These are phyloP conservation scores for Solidago caesia DNA, from an alignment of 129 eudicot genomes.

Conservation along the genomic window DNA sequence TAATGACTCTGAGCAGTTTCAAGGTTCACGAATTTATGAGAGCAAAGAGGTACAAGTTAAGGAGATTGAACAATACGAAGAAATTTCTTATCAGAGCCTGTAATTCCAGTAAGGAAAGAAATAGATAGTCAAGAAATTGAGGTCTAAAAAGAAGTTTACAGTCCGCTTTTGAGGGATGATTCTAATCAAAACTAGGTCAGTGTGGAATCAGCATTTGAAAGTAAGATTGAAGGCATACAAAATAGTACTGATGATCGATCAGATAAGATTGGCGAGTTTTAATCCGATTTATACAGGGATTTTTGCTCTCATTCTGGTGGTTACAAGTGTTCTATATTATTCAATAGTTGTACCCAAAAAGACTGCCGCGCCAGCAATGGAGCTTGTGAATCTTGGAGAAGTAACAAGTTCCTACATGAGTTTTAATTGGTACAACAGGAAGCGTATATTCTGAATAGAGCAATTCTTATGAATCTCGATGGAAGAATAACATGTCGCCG, in stretches of 20 bases:
- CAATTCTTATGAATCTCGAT: background rate
- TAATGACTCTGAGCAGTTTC: too few species aligned
- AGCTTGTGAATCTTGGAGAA: background rate
- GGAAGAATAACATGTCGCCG: background rate
- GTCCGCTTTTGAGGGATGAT: background rate
- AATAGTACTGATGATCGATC: background rate
- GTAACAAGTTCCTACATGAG: background rate
- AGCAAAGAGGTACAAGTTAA: background rate
- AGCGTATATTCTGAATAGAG: background rate
- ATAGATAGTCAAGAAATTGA: background rate
- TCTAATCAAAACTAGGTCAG: background rate
- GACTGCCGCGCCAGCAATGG: too few species aligned
- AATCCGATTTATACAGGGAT: slow-evolving; percentile 7
- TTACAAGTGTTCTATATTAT: slow-evolving; percentile 32
- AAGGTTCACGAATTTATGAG: background rate
- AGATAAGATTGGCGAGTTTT: background rate
- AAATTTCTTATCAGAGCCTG: background rate
- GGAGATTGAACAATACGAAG: background rate
- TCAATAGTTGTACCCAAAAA: slow-evolving; percentile 12
- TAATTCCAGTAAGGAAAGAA: slow-evolving; percentile 1
- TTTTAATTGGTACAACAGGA: slow-evolving; percentile 1
- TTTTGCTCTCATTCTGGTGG: slow-evolving; percentile 20
- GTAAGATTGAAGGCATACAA: background rate
- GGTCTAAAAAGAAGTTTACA: background rate
- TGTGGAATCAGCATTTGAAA: background rate